phyloP scores from a whole-genome alignment of 1,284 basidiomycete species.

The Apiotrichum brassicae region DNA sequence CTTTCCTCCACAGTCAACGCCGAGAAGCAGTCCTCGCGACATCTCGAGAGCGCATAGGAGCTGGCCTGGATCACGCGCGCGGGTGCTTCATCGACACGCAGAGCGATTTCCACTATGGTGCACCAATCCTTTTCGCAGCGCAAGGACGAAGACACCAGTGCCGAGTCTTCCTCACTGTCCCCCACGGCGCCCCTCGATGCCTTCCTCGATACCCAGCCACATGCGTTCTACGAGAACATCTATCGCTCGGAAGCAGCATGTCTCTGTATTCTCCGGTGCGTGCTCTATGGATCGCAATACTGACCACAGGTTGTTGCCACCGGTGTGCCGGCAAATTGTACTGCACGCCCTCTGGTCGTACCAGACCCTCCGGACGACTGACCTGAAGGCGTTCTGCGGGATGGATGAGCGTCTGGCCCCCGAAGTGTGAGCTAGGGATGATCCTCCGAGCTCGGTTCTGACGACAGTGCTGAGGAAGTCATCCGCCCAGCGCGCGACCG shows the following conservation, averaged over 20 bases:
- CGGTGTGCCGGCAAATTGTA: conserved; percentile 81
- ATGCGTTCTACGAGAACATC: conserved; percentile 72
- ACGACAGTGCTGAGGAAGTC: conserved; percentile 60
- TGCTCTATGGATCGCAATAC: not conserved
- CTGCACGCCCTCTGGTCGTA: conserved; percentile 92
- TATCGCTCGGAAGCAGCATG: conserved; percentile 88
- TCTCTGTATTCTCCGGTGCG: conserved; percentile 82
- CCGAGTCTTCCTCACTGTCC: conserved; percentile 8
- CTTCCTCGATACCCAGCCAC: conserved; percentile 80
- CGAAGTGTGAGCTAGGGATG: conserved; percentile 20
- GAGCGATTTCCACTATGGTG: conserved; percentile 27
- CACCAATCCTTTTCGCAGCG: conserved; percentile 35
- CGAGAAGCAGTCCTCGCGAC: no score
- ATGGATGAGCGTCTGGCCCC: conserved; percentile 46
- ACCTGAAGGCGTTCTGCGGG: conserved; percentile 78
- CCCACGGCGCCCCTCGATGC: conserved; percentile 49
- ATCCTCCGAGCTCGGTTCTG: not conserved
- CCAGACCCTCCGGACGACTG: conserved; percentile 59
- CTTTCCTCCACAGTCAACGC: no score
- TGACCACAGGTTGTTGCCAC: conserved; percentile 63
- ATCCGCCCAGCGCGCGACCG: conserved; percentile 61
- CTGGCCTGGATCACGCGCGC: no score
- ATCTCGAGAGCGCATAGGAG: no score
- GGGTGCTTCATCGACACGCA: not conserved
- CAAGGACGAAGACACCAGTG: conserved; percentile 6